Base-by-base conservation (phyloP, 345 rosid genomes). In the Physaria fendleri region DNA sequence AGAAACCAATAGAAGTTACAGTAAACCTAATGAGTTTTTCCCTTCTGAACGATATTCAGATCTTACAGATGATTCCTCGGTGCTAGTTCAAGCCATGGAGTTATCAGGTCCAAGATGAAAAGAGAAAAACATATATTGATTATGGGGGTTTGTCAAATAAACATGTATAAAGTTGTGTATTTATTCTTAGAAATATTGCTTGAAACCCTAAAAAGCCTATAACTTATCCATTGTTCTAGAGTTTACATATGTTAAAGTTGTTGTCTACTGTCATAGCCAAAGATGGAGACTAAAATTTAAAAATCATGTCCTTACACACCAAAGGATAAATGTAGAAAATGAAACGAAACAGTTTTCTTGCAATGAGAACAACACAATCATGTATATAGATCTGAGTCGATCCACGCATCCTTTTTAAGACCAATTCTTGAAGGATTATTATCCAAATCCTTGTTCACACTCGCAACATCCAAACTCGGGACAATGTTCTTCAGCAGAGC, bases 51-150 rank as follows among this genome's bases (percentile, higher is more conserved):
- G 95, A 68, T 82, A 81, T 32, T 90, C 97, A 1, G 99, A 93
- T 71, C 94, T 85, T 25, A 85, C 97, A 0, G 92, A 90, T 52
- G 96, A 94, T 71, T 90, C 95, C 48, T 74, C 87, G 1, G 68
- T 85, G 50, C 59, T 91, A 16, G 87, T 81, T 64, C 86, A 88
- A 69, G 95, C 87, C 21, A 85, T 91, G 96, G 98, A 91, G 75
- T 86, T 88, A 68, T 91, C 95, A 8, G 98, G 98, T 74, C 98
- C 98, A 33, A 79, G 96, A 74, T 88, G 77, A 91, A 77, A 59
- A 28, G 40, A 51, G n/a, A 34, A 38, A 38, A 4, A 8, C 2
- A n/a, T 33, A 35, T 18, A 33, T 52, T 3, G 14, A 39, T 15
- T n/a, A 15, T 52, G 13, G 33, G 59, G 13, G 33, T 8, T 46